Evolutionary conservation across 805 yeast genomes (phyloP).

Genomic region (Ascoidea tarda): DNA sequence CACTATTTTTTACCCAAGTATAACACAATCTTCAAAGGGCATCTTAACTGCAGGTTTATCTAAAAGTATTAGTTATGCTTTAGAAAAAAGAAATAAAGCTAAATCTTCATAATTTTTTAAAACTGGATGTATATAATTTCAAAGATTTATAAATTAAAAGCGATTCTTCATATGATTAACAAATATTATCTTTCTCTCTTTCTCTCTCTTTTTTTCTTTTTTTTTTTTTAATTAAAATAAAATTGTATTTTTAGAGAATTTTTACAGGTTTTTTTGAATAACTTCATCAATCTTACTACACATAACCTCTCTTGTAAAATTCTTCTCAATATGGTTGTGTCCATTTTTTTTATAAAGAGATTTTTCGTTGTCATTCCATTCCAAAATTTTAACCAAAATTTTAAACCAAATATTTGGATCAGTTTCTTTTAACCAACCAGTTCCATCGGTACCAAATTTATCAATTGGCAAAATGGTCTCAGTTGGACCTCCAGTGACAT

Average conservation of each 20-base stretch:
- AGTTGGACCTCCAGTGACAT: slow-evolving; percentile 83
- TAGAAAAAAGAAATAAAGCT: slow-evolving; percentile 45
- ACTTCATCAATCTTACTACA: slow-evolving; percentile 21
- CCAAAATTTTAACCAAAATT: slow-evolving; percentile 27
- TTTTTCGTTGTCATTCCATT: slow-evolving; percentile 10
- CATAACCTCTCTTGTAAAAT: slow-evolving; percentile 25
- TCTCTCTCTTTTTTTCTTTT: too few relatives aligned
- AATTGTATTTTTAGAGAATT: too few relatives aligned
- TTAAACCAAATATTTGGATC: slow-evolving; percentile 40
- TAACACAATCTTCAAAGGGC: slow-evolving; percentile 71
- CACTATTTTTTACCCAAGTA: slow-evolving; percentile 57
- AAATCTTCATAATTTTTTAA: not conserved
- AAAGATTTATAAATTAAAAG: too few relatives aligned
- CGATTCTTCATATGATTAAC: too few relatives aligned
- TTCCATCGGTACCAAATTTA: slow-evolving; percentile 21
- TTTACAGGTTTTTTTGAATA: slow-evolving; percentile 14
- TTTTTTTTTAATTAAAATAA: too few relatives aligned
- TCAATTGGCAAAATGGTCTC: slow-evolving; percentile 41
- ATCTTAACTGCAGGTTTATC: slow-evolving; percentile 72
- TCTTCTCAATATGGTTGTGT: slow-evolving; percentile 15
- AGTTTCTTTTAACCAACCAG: slow-evolving; percentile 48
- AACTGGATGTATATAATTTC: too few relatives aligned
- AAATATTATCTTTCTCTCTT: too few relatives aligned
- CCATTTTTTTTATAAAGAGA: slow-evolving; percentile 16
- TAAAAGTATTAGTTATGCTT: slow-evolving; percentile 60